These are phyloP conservation scores for Kuraishia cidri DNA, from an alignment of 805 yeast species.

Conservation along the genomic window DNA sequence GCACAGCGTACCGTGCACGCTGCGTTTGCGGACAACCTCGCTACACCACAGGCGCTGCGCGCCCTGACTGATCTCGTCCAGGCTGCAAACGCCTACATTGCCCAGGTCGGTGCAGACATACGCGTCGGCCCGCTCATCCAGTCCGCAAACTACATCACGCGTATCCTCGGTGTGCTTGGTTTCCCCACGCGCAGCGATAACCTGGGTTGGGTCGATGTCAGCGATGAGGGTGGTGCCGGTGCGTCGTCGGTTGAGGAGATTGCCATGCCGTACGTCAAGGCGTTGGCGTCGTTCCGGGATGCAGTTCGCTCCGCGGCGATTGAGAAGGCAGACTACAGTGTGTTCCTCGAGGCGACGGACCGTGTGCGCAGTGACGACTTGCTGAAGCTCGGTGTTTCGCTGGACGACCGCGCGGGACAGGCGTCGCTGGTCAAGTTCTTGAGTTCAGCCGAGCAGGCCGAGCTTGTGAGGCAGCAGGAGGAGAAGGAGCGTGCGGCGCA, in stretches of 20 bases:
- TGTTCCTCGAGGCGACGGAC: slow-evolving; percentile 66
- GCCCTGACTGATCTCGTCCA: slow-evolving; percentile 60
- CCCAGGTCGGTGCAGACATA: slow-evolving; percentile 38
- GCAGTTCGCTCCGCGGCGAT: slow-evolving; percentile 70
- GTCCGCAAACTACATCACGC: slow-evolving; percentile 61
- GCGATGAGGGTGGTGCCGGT: slow-evolving; percentile 11
- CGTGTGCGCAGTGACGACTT: slow-evolving; percentile 63
- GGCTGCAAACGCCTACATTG: slow-evolving; percentile 63
- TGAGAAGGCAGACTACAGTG: slow-evolving; percentile 36
- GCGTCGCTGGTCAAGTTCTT: slow-evolving; percentile 82
- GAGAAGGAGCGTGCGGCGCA: slow-evolving; percentile 46
- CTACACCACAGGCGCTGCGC: slow-evolving; percentile 71
- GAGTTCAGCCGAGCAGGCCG: slow-evolving; percentile 57
- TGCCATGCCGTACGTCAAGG: slow-evolving; percentile 73
- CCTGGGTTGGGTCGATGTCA: slow-evolving; percentile 62
- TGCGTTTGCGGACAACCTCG: slow-evolving; percentile 83
- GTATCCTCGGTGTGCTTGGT: slow-evolving; percentile 66
- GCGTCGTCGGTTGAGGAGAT: slow-evolving; percentile 45
- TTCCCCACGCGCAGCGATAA: slow-evolving; percentile 60
- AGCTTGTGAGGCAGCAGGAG: slow-evolving; percentile 49
- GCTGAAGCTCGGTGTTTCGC: slow-evolving; percentile 66
- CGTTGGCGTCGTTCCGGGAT: slow-evolving; percentile 75
- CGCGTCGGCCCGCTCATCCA: slow-evolving; percentile 60
- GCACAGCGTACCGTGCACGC: slow-evolving; percentile 57
- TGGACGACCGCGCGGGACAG: slow-evolving; percentile 80